Percentiles rank a stretch among this genome's conserved stretches.
phyloP scores from a whole-genome alignment of 208 protist genomes.

The Trypanosoma vivax region DNA sequence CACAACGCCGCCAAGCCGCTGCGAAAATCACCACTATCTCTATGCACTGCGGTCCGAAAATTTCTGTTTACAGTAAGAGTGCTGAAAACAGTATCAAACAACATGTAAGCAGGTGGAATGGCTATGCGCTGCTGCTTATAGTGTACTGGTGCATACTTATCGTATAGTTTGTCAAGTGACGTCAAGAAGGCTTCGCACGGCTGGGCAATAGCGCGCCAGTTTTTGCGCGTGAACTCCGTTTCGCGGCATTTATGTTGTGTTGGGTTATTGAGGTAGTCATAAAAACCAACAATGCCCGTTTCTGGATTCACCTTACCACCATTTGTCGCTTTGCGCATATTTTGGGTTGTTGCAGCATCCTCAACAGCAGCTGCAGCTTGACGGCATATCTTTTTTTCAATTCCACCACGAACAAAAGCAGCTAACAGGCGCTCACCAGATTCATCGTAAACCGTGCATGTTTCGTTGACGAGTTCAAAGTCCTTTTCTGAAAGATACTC shows the following conservation, averaged over 20 bases:
- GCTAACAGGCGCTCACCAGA: slow-evolving; percentile 52
- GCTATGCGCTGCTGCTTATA: slow-evolving; percentile 66
- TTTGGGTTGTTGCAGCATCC: slow-evolving; percentile 63
- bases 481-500: slow-evolving; percentile 59
- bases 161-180: slow-evolving; percentile 67
- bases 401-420: slow-evolving; percentile 54
- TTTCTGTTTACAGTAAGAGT: slow-evolving; percentile 88
- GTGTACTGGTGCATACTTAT: slow-evolving; percentile 44
- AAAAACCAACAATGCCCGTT: slow-evolving; percentile 86
- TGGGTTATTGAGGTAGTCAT: slow-evolving; percentile 87
- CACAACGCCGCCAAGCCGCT: slow-evolving; percentile 64
- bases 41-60: slow-evolving; percentile 87
- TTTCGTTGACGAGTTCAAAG: slow-evolving; percentile 59
- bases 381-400: slow-evolving; percentile 39
- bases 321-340: slow-evolving; percentile 71
- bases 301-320: slow-evolving; percentile 67
- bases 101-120: slow-evolving; percentile 66
- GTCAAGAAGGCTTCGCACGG: slow-evolving; percentile 44
- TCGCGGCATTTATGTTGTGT: slow-evolving; percentile 76
- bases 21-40: slow-evolving; percentile 83
- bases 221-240: slow-evolving; percentile 70
- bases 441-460: slow-evolving; percentile 39
- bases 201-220: slow-evolving; percentile 40
- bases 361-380: slow-evolving; percentile 44
- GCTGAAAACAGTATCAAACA: slow-evolving; percentile 85